Percentiles rank a stretch among this genome's conserved stretches.
These are phyloP conservation scores for Teratosphaeria viscida DNA, from an alignment of 2,329 filamentous ascomycete genomes.

Conservation along the genomic window DNA sequence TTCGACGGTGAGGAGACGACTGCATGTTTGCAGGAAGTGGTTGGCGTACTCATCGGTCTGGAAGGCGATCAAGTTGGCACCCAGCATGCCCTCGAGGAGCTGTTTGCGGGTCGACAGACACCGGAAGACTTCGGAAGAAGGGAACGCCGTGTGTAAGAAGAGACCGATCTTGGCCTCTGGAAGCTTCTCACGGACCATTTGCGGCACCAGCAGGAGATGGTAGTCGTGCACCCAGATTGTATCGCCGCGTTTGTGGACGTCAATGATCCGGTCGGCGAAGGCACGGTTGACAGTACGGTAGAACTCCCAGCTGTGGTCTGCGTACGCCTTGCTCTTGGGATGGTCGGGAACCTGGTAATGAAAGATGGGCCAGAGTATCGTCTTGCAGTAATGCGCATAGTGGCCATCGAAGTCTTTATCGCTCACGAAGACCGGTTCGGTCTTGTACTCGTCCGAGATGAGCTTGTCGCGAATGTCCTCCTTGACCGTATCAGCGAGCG, in stretches of 20 bases:
- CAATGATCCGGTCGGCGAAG: conserved; percentile 81
- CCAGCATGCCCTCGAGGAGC: conserved; percentile 83
- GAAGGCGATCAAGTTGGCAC: conserved; percentile 85
- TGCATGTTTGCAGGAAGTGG: conserved; percentile 93
- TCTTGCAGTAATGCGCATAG: conserved; percentile 94
- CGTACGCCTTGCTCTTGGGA: conserved; percentile 94
- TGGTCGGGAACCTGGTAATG: conserved; percentile 98
- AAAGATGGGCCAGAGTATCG: conserved; percentile 94
- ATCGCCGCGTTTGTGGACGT: conserved; percentile 88
- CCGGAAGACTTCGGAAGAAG: conserved; percentile 90
- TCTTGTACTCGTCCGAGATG: conserved; percentile 58
- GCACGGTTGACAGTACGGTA: conserved; percentile 88
- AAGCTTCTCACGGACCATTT: conserved; percentile 79
- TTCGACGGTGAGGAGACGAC: conserved; percentile 79
- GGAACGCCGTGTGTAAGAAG: conserved; percentile 90
- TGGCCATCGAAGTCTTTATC: conserved; percentile 92
- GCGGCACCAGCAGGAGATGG: conserved; percentile 78
- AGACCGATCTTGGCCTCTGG: conserved; percentile 93
- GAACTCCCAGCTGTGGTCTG: conserved; percentile 78
- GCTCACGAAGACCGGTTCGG: conserved; percentile 71
- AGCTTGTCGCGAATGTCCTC: conserved; percentile 74
- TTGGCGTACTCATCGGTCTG: conserved; percentile 88
- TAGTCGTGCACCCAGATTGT: conserved; percentile 95
- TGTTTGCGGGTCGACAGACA: conserved; percentile 80
- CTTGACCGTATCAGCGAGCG: conserved; percentile 63